These are phyloP conservation scores for Leptoxyphium fumago DNA, from an alignment of 2,329 filamentous ascomycete genomes.

Conservation along the genomic window DNA sequence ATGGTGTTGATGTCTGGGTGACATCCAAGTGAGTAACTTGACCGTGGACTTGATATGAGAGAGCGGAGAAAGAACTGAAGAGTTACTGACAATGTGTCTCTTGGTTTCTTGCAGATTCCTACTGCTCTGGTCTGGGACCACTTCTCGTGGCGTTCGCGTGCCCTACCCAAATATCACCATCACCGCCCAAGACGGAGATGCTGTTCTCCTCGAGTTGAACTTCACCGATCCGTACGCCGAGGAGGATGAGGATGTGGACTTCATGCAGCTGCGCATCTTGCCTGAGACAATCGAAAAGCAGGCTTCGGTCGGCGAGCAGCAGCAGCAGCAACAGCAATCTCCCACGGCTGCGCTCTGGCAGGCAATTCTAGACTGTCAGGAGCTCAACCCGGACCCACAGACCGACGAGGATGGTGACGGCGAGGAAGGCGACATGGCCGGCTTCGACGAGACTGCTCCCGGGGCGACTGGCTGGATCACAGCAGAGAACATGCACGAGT, in stretches of 20 bases:
- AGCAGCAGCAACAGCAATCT: conserved; percentile 4
- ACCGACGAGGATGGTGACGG: conserved; percentile 35
- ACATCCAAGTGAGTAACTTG: conserved; percentile 25
- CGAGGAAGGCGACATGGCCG: conserved; percentile 31
- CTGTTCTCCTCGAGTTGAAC: conserved; percentile 54
- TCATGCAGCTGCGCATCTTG: conserved; percentile 53
- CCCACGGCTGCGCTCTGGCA: conserved; percentile 42
- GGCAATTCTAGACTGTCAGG: conserved; percentile 59
- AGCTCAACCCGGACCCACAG: conserved; percentile 59
- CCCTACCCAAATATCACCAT: conserved; percentile 62
- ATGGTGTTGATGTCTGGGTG: conserved; percentile 31
- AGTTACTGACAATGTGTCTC: background rate
- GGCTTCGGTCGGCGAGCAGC: background rate
- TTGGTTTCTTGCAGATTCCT: conserved; percentile 32
- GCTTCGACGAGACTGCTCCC: conserved; percentile 43
- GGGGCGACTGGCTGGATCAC: conserved; percentile 78
- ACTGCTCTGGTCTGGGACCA: conserved; percentile 46
- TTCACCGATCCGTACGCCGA: conserved; percentile 44
- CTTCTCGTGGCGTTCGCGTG: conserved; percentile 48
- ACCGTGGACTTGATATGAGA: background rate
- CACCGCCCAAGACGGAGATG: conserved; percentile 52
- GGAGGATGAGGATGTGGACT: conserved; percentile 47
- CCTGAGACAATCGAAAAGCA: conserved; percentile 24
- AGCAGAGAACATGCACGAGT: conserved; percentile 76
- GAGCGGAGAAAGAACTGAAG: background rate